These are phyloP conservation scores for Acmispon strigosus DNA, from an alignment of 306 rosid species.

Conservation along the genomic window DNA sequence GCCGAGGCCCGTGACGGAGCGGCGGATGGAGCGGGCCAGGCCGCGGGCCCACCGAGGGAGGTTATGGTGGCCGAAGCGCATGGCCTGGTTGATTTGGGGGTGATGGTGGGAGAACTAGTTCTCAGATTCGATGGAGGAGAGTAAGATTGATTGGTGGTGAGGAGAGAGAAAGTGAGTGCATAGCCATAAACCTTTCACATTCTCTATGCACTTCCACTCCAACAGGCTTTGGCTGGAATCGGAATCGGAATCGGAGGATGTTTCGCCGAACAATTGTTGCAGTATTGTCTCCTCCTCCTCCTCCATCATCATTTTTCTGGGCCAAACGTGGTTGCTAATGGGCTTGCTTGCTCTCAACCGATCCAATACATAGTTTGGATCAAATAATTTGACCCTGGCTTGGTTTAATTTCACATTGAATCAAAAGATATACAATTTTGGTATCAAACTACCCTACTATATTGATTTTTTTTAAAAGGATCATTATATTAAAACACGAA, in stretches of 20 bases:
- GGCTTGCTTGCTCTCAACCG: too few species aligned
- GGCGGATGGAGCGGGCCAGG: conserved; percentile 41
- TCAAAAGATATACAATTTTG: too few species aligned
- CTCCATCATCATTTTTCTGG: neutral
- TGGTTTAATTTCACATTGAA: too few species aligned
- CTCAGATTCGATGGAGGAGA: conserved; percentile 47
- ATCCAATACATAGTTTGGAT: too few species aligned
- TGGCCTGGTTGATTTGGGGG: conserved; percentile 66
- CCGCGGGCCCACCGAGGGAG: conserved; percentile 69
- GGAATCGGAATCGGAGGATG: neutral
- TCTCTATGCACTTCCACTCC: conserved; percentile 31
- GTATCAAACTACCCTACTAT: too few species aligned
- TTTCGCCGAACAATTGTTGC: conserved; percentile 54
- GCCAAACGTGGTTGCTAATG: too few species aligned
- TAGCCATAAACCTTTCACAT: conserved; percentile 62
- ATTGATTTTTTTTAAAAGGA: too few species aligned
- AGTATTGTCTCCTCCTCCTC: conserved; percentile 26
- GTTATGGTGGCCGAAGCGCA: conserved; percentile 62
- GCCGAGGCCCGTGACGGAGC: conserved; percentile 17
- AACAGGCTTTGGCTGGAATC: neutral
- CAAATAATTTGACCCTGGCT: too few species aligned
- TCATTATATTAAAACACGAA: too few species aligned
- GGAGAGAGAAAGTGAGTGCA: conserved; percentile 50
- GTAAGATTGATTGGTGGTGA: conserved; percentile 39
- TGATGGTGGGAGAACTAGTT: conserved; percentile 12